Conservation (phyloP, 2,329 filamentous ascomycete species). For the Metarhizium album region DNA sequence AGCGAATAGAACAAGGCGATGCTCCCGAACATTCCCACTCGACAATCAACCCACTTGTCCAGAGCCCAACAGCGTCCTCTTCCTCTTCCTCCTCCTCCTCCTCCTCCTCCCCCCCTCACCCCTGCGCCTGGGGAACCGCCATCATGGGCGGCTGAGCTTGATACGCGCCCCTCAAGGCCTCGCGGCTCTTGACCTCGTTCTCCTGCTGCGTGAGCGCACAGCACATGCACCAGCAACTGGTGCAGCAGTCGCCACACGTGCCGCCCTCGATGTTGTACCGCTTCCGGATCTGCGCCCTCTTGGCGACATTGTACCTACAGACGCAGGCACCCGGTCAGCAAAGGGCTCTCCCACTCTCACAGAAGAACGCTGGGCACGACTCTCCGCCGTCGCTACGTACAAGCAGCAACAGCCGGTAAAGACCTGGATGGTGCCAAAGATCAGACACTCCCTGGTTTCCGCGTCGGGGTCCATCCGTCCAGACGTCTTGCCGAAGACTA, state of each 20-base stretch:
- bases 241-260: conserved; percentile 37
- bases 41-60: no score
- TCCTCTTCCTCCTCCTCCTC: no score
- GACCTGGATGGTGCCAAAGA: conserved; percentile 27
- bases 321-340: background rate
- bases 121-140: background rate
- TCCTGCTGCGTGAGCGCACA: conserved; percentile 48
- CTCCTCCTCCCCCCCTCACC: no score
- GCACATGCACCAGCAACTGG: conserved; percentile 43
- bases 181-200: conserved; percentile 32
- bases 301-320: conserved; percentile 34
- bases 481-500: conserved; percentile 32
- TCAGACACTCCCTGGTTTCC: conserved; percentile 31
- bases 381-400: no score
- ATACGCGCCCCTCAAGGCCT: background rate
- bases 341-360: no score
- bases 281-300: conserved; percentile 41
- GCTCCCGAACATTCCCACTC: no score
- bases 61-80: no score
- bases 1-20: no score
- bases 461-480: conserved; percentile 30
- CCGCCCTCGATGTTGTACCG: conserved; percentile 41
- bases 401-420: conserved; percentile 33
- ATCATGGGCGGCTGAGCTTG: background rate
- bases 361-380: no score